Evolutionary conservation across 345 rosid species (phyloP), one percentile per base, ranked within the genome.

Genomic region (Linum tenue): DNA sequence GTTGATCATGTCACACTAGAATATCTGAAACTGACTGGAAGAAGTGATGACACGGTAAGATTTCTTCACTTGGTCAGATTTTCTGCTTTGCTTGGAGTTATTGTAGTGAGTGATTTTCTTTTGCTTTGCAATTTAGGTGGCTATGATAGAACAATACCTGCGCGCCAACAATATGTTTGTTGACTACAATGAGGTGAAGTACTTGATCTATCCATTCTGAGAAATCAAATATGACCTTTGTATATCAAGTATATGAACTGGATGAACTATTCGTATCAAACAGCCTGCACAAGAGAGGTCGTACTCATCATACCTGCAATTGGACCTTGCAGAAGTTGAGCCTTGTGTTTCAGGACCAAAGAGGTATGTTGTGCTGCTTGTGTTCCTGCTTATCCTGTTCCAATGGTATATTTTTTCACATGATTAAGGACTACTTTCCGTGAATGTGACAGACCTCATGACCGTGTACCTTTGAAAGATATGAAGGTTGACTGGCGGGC

Each of bases 1-100:
- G 77, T 74, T 39, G 77, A 74, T 69, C 73, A 69, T 74, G 77
- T 66, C 55, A 74, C 77, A 7, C 62, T 74, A 50, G 64, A 74
- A 22, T 74, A 74, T 57, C 74, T 74, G 31, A 74, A 66, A 66
- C 44, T 74, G 41, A 74, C 78, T 35, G 71, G 74, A 58, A 66
- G 78, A 59, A 74, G 71, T 51, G 78, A 74, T 39, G 74, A 74
- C 4, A 69, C 71, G 11, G 78, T 74, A 56, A 63, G 74, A 48
- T n/a, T 37, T 53, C 1, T 40, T 8, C 2, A 2, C 17, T 31
- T 5, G 5, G 7, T 35, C 5, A 16, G 10, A 35, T 48, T 6
- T 63, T n/a, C 14, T 15, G 67, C 15, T 38, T 12, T 15, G 10
- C 42, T 39, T 62, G 40, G n/a, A 62, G 10, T 12, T 10, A 39